These are phyloP conservation scores for Verticillium longisporum DNA, from an alignment of 2,329 filamentous ascomycete genomes.

Conservation along the genomic window DNA sequence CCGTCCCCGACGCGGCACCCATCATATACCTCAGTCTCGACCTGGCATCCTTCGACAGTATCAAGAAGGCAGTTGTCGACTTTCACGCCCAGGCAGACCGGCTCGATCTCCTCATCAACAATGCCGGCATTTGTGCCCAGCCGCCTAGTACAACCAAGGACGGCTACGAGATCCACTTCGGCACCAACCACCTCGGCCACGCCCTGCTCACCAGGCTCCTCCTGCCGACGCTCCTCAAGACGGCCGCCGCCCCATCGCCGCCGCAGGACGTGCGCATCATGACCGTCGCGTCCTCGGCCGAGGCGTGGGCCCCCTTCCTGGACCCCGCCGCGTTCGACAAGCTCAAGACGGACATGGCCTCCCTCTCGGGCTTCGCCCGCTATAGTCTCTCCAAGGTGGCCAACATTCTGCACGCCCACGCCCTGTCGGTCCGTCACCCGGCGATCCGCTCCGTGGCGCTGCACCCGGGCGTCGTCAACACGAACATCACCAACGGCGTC, in stretches of 20 bases:
- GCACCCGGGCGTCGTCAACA: conserved; percentile 21
- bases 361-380: conserved; percentile 17
- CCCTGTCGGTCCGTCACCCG: conserved; percentile 19
- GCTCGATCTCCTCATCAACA: conserved; percentile 37
- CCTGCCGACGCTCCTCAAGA: conserved; percentile 18
- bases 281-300: conserved; percentile 13
- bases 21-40: conserved; percentile 32
- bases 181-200: conserved; percentile 41
- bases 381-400: conserved; percentile 25
- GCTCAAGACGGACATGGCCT: conserved; percentile 15
- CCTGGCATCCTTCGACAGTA: conserved; percentile 32
- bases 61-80: conserved; percentile 29
- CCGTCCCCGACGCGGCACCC: background rate
- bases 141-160: conserved; percentile 28
- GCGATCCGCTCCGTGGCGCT: conserved; percentile 17
- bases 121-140: conserved; percentile 35
- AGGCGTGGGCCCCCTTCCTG: conserved; percentile 3
- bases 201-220: conserved; percentile 33
- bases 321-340: conserved; percentile 7
- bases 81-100: conserved; percentile 24
- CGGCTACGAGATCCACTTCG: conserved; percentile 43
- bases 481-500: conserved; percentile 14
- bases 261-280: conserved; percentile 22
- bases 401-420: conserved; percentile 19
- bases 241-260: conserved; percentile 9